A percentile compares a stretch with the other conserved stretches of the same genome.
Conservation (phyloP, 139 green algal species). For the Mesostigma viride region DNA sequence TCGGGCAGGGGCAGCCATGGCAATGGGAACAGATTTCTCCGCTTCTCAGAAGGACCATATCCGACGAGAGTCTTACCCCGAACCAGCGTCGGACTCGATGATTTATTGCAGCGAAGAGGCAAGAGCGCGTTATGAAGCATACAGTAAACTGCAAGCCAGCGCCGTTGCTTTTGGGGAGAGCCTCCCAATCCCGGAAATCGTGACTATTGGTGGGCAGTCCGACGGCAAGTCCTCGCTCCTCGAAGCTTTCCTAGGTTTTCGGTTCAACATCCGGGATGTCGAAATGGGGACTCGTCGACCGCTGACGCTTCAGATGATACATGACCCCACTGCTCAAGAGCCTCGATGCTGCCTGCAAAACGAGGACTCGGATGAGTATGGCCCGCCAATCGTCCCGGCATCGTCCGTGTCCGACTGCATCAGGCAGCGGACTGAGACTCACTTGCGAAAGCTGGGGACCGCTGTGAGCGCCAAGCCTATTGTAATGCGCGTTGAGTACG, state of each 20-base stretch:
- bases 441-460: constrained; percentile 52
- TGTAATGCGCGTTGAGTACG: constrained; percentile 65
- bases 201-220: constrained; percentile 77
- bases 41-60: too few species aligned
- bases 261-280: constrained; percentile 74
- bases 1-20: too few species aligned
- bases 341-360: constrained; percentile 67
- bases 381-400: constrained; percentile 49
- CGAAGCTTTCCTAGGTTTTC: constrained; percentile 77
- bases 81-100: too few species aligned
- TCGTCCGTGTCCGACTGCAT: constrained; percentile 65
- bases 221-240: constrained; percentile 82
- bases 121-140: too few species aligned
- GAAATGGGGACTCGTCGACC: constrained; percentile 82
- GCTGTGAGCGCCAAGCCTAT: constrained; percentile 69
- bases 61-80: too few species aligned
- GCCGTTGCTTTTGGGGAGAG: background rate
- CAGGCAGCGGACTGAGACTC: constrained; percentile 60
- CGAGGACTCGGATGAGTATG: constrained; percentile 69
- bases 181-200: constrained; percentile 83
- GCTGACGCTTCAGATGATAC: constrained; percentile 71
- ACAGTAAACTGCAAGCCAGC: constrained; percentile 5
- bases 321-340: constrained; percentile 55
- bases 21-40: too few species aligned
- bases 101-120: too few species aligned